Percentiles rank a stretch among this genome's conserved stretches.
These are phyloP conservation scores for Septoria petroselini DNA, from an alignment of 2,329 filamentous ascomycete genomes.

Conservation along the genomic window DNA sequence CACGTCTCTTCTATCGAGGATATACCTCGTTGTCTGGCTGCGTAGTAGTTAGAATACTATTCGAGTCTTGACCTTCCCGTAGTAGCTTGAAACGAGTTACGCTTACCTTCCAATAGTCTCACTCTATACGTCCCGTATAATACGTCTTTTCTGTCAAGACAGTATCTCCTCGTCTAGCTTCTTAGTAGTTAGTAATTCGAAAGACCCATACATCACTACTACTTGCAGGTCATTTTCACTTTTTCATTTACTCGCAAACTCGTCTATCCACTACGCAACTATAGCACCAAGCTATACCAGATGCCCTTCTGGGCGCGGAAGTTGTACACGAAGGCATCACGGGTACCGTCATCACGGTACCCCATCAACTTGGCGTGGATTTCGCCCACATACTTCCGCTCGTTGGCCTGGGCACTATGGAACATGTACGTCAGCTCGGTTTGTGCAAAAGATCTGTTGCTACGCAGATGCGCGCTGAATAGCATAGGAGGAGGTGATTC, in stretches of 20 bases:
- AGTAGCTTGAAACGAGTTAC: no score
- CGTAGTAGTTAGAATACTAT: no score
- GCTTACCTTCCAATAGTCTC: no score
- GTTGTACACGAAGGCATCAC: constrained; percentile 86
- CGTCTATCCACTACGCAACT: not conserved
- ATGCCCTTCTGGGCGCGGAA: constrained; percentile 80
- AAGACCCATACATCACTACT: no score
- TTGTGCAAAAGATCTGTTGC: not conserved
- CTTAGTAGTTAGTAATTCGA: no score
- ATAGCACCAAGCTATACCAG: constrained; percentile 70
- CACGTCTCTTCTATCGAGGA: no score
- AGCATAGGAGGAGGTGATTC: not conserved
- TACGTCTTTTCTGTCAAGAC: no score
- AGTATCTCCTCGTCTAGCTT: no score
- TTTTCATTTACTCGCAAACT: not conserved
- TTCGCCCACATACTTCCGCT: constrained; percentile 78
- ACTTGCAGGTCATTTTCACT: no score
- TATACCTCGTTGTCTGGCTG: no score
- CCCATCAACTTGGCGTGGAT: constrained; percentile 70
- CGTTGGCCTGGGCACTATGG: constrained; percentile 61
- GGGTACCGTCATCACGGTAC: constrained; percentile 58
- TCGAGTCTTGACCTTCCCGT: no score
- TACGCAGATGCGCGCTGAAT: not conserved
- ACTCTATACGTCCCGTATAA: no score
- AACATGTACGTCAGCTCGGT: not conserved